phyloP scores from a whole-genome alignment of 306 rosid genomes.

The Abrus precatorius region DNA sequence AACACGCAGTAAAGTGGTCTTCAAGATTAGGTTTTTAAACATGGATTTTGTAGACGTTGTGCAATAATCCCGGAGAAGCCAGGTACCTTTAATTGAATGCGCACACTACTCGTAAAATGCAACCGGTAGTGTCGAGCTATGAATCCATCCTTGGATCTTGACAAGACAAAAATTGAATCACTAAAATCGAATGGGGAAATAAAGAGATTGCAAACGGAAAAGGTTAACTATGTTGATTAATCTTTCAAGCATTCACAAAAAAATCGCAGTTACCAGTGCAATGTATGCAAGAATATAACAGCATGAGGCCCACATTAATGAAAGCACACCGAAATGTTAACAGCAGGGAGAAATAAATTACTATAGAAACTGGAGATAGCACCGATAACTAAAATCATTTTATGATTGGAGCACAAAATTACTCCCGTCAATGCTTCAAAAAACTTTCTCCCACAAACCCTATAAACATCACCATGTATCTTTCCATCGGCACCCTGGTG shows the following conservation, averaged over 20 bases:
- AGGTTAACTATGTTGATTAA: conserved; percentile 44
- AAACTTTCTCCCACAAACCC: conserved; percentile 46
- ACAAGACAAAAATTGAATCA: neutral
- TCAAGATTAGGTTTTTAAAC: no score
- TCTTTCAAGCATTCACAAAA: conserved; percentile 55
- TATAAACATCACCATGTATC: conserved; percentile 9
- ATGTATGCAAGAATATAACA: conserved; percentile 49
- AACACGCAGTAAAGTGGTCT: no score
- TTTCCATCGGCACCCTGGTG: conserved; percentile 37
- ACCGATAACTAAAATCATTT: conserved; percentile 46
- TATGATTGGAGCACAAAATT: conserved; percentile 40
- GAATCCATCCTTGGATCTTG: neutral
- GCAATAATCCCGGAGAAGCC: neutral
- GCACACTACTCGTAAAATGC: neutral
- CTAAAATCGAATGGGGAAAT: neutral
- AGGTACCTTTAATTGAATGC: neutral
- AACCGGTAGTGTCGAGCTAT: neutral
- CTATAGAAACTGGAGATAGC: conserved; percentile 32
- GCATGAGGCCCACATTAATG: conserved; percentile 34
- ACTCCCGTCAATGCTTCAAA: conserved; percentile 43
- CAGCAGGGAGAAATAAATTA: conserved; percentile 40
- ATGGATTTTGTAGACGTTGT: no score
- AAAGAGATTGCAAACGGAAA: conserved; percentile 39
- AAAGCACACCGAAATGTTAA: conserved; percentile 40
- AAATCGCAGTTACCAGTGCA: conserved; percentile 50